These are phyloP conservation scores for Clitopilus hobsonii DNA, from an alignment of 768 basidiomycete species.

Conservation along the genomic window DNA sequence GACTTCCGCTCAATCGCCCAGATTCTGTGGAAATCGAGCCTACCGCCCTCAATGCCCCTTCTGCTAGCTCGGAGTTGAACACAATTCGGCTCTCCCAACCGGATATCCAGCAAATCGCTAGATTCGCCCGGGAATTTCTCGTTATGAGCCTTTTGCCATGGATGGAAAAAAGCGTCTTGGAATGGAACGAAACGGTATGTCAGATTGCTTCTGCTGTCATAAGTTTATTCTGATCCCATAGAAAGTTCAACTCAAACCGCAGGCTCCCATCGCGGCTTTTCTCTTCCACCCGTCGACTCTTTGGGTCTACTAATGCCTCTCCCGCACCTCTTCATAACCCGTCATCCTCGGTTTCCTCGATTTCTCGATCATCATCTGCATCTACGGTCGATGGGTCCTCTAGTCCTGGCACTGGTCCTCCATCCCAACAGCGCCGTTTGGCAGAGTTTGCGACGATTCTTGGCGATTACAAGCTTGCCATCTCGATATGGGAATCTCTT, in stretches of 20 bases:
- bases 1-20: slow-evolving; percentile 41
- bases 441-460: slow-evolving; percentile 95
- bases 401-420: slow-evolving; percentile 26
- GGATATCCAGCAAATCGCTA: slow-evolving; percentile 71
- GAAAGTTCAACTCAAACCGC: slow-evolving; percentile 66
- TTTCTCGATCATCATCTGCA: slow-evolving; percentile 31
- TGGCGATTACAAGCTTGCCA: slow-evolving; percentile 84
- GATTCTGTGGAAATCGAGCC: slow-evolving; percentile 2
- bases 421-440: slow-evolving; percentile 76
- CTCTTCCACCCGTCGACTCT: slow-evolving; percentile 79
- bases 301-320: slow-evolving; percentile 58
- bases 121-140: slow-evolving; percentile 83
- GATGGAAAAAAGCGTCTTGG: slow-evolving; percentile 93
- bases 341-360: slow-evolving; percentile 38
- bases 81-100: slow-evolving; percentile 56
- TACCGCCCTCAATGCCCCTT: not conserved
- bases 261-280: slow-evolving; percentile 83
- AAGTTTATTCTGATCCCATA: slow-evolving; percentile 6
- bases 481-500: slow-evolving; percentile 78
- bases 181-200: slow-evolving; percentile 86
- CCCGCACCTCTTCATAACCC: slow-evolving; percentile 34
- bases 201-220: not conserved
- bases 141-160: slow-evolving; percentile 89
- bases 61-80: slow-evolving; percentile 25
- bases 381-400: slow-evolving; percentile 19